Evolutionary conservation across 352 stramenopile species (phyloP).

Genomic region (Saprolegnia parasitica): DNA sequence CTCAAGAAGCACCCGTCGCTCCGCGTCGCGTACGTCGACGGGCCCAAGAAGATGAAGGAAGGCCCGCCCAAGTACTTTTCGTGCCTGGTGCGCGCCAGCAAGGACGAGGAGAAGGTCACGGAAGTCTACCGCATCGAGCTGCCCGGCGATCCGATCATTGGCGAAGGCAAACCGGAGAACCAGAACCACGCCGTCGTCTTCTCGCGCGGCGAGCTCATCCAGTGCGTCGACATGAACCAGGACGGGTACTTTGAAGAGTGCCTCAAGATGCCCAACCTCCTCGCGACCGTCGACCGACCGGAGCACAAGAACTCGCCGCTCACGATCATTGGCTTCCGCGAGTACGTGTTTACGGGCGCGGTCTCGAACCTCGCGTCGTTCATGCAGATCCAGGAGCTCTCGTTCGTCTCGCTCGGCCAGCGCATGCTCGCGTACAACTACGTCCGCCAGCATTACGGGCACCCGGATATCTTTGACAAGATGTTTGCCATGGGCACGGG

Average conservation of each 20-base stretch:
- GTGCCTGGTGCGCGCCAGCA: constrained; percentile 52
- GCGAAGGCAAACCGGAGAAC: constrained; percentile 86
- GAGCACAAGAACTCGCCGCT: constrained; percentile 59
- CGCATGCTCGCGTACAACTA: constrained; percentile 73
- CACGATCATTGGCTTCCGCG: constrained; percentile 84
- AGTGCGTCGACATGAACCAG: constrained; percentile 91
- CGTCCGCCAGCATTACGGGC: constrained; percentile 80
- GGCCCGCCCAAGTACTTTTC: constrained; percentile 80
- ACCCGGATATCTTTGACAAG: constrained; percentile 86
- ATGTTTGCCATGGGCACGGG: constrained; percentile 78
- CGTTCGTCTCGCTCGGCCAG: constrained; percentile 77
- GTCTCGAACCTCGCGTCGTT: constrained; percentile 82
- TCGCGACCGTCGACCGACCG: constrained; percentile 73
- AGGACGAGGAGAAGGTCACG: constrained; percentile 60
- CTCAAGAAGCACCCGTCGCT: constrained; percentile 73
- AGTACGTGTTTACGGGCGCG: constrained; percentile 80
- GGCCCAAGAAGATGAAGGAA: constrained; percentile 84
- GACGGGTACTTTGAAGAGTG: constrained; percentile 70
- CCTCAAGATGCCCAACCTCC: constrained; percentile 76
- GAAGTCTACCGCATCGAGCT: constrained; percentile 82
- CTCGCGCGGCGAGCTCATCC: constrained; percentile 73
- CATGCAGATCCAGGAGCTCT: constrained; percentile 83
- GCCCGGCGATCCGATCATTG: constrained; percentile 74
- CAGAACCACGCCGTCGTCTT: constrained; percentile 88
- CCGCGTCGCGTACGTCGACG: constrained; percentile 77